Base-by-base conservation (phyloP, 768 basidiomycete genomes). In the Strobilomyces dryophilus region DNA sequence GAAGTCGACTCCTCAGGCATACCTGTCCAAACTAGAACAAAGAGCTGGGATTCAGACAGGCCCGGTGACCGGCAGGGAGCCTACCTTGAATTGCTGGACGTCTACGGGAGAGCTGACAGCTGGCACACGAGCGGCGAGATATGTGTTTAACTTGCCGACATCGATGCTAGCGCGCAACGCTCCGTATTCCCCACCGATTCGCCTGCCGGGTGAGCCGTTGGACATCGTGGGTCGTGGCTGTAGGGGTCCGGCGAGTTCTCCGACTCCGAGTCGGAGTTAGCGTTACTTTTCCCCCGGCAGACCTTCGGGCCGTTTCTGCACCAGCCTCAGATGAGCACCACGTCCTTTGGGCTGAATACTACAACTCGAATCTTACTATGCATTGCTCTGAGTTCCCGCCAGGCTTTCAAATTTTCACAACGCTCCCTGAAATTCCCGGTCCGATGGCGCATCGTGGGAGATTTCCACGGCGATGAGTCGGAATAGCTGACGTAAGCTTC, bases 1-100 rank as follows among this genome's bases (percentile, higher is more conserved):
- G 34, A 18, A 45, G 49, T 20, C 20, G 15, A 46, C 40, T 29
- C 41, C 41, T 8, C 9, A 17, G 46, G 52, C 76, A 63, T 69
- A 92, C 92, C 83, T 94, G 92, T 42, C 91, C 92, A 71, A 89
- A 93, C 91, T 94, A 56, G 5, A n/a, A 52, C 21, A 24, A n/a
- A 29, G 21, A 21, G 42, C 48, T 54, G 27, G 61, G 53, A 39
- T n/a, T 24, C 14, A 14, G n/a, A 26, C 15, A 3, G 9, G 9
- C 37, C 32, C 21, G n/a, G n/a, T n/a, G n/a, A 15, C 34, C 14
- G 21, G 36, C 21, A 7, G 43, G 5, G 18, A 41, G 68, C 81
- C 48, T 70, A 91, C 91, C 73, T 91, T 91, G 79, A 98, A 98
- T 71, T 98, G 95, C 75, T 93, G 89, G 31, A 97, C 82, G 18